Evolutionary conservation across 2,329 filamentous ascomycete genomes (phyloP).

Genomic region (Neonectria faginata): DNA sequence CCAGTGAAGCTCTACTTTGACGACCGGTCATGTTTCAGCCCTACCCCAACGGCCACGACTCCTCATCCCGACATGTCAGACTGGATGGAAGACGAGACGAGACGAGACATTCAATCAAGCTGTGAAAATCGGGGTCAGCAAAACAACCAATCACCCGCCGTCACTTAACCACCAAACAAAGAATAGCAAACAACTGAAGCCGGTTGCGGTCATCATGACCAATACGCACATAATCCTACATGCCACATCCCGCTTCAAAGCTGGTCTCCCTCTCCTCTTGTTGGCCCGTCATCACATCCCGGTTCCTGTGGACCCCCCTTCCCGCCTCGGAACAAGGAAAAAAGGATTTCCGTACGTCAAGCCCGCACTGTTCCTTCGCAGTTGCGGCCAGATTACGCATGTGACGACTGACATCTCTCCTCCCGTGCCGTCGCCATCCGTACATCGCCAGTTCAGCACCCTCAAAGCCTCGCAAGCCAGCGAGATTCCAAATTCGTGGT

Average conservation of each 20-base stretch:
- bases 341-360: constrained; percentile 4
- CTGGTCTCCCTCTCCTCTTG: constrained; percentile 3
- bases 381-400: constrained; percentile 1
- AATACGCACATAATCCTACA: background rate
- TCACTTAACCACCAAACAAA: background rate
- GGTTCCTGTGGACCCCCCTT: constrained; percentile 12
- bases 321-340: constrained; percentile 8
- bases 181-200: background rate
- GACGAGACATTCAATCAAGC: background rate
- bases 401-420: background rate
- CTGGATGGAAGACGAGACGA: too few relatives aligned
- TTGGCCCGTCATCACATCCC: constrained; percentile 13
- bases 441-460: constrained; percentile 5
- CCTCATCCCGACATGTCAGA: background rate
- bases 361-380: constrained; percentile 2
- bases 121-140: background rate
- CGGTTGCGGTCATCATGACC: background rate
- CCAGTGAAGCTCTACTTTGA: background rate
- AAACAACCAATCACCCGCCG: background rate
- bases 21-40: constrained; percentile 5
- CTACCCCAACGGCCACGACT: background rate
- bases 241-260: background rate
- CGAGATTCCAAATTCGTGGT: background rate
- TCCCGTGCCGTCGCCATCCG: background rate
- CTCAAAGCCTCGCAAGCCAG: background rate